Evolutionary conservation across 768 basidiomycete genomes (phyloP).

Genomic region (Plicaturopsis crispa): DNA sequence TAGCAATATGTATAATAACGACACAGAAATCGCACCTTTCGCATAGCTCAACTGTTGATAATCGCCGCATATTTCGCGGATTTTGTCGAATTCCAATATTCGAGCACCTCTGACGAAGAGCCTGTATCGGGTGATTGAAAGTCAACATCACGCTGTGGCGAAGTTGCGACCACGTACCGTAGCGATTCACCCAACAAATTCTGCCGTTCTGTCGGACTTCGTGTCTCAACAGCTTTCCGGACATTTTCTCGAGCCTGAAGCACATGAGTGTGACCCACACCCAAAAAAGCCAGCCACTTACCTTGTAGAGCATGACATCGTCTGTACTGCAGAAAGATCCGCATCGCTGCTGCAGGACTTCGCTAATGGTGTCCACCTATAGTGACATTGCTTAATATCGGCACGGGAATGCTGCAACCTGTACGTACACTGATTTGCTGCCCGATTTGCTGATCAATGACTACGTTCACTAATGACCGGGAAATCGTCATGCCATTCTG

Average conservation of each 20-base stretch:
- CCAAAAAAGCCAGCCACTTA: conserved; percentile 18
- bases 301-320: conserved; percentile 97
- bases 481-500: conserved; percentile 85
- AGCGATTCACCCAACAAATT: conserved; percentile 83
- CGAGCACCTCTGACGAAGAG: conserved; percentile 85
- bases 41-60: conserved; percentile 82
- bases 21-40: conserved; percentile 50
- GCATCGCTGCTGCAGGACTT: conserved; percentile 88
- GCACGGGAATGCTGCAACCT: conserved; percentile 1
- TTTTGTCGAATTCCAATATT: conserved; percentile 75
- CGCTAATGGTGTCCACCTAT: conserved; percentile 94
- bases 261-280: conserved; percentile 4
- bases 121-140: conserved; percentile 29
- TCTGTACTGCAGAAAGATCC: conserved; percentile 98
- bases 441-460: conserved; percentile 97
- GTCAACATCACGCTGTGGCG: not conserved
- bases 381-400: conserved; percentile 6
- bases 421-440: conserved; percentile 84
- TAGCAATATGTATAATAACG: not conserved
- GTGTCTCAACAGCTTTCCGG: conserved; percentile 80
- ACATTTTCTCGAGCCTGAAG: conserved; percentile 86
- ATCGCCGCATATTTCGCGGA: conserved; percentile 83
- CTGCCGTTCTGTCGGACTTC: conserved; percentile 64
- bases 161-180: conserved; percentile 41
- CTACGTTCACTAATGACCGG: conserved; percentile 83